These are phyloP conservation scores for Cyclostephanos invisitatus DNA, from an alignment of 108 stramenopile species.

Conservation along the genomic window DNA sequence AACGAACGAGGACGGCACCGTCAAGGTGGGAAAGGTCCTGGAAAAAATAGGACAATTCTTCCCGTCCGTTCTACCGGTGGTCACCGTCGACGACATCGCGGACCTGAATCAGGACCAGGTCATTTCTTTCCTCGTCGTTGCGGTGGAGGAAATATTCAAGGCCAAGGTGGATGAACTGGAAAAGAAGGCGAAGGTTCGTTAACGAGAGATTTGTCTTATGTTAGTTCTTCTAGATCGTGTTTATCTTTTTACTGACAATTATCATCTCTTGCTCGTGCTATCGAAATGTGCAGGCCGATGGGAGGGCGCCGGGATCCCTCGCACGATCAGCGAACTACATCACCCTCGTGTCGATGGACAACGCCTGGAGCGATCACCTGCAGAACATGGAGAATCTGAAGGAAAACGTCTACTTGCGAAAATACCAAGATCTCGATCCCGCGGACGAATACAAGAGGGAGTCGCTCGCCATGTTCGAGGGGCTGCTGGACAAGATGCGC, in stretches of 20 bases:
- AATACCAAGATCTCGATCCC: conserved; percentile 77
- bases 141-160: conserved; percentile 74
- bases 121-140: conserved; percentile 58
- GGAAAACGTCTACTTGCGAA: conserved; percentile 77
- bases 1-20: conserved; percentile 56
- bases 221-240: not conserved
- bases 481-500: conserved; percentile 82
- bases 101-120: conserved; percentile 59
- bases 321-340: conserved; percentile 88
- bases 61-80: conserved; percentile 58
- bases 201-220: not conserved
- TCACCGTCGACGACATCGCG: conserved; percentile 49
- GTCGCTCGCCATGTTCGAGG: conserved; percentile 73
- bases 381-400: conserved; percentile 86
- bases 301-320: conserved; percentile 61
- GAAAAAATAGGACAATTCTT: conserved; percentile 86
- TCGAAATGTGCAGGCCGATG: conserved; percentile 31
- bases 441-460: conserved; percentile 79
- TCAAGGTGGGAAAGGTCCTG: conserved; percentile 71
- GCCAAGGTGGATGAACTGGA: conserved; percentile 62
- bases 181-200: conserved; percentile 52
- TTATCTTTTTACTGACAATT: not conserved
- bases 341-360: conserved; percentile 87
- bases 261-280: not conserved
- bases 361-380: conserved; percentile 90